Percentiles rank a stretch among this genome's conserved stretches.
Conservation (phyloP, 2,329 filamentous ascomycete species). For the Colletotrichum orchidophilum region DNA sequence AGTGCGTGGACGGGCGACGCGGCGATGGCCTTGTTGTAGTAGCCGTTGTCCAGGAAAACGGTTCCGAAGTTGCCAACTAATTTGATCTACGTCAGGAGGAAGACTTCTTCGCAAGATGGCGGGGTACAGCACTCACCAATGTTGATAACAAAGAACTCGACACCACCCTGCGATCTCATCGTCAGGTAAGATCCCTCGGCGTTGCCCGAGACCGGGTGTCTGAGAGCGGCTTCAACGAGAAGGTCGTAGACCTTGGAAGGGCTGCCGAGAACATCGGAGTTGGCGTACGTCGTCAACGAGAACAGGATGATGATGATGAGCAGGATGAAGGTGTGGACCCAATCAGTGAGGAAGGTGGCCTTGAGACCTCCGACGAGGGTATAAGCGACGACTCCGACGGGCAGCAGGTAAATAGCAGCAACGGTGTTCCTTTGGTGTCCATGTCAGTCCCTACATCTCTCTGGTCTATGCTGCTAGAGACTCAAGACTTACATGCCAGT, state of each 20-base stretch:
- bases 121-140: slow-evolving; percentile 53
- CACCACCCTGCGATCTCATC: slow-evolving; percentile 77
- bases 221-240: slow-evolving; percentile 69
- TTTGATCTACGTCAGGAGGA: slow-evolving; percentile 47
- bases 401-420: slow-evolving; percentile 85
- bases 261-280: slow-evolving; percentile 68
- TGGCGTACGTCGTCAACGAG: slow-evolving; percentile 73
- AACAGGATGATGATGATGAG: slow-evolving; percentile 83
- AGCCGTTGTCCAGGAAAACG: slow-evolving; percentile 81
- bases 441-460: not conserved
- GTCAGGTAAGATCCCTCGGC: slow-evolving; percentile 80
- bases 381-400: slow-evolving; percentile 80
- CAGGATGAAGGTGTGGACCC: slow-evolving; percentile 80
- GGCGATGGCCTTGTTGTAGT: slow-evolving; percentile 88
- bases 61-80: slow-evolving; percentile 75
- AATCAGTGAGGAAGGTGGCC: slow-evolving; percentile 81
- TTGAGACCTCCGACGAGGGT: slow-evolving; percentile 77
- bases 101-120: slow-evolving; percentile 34
- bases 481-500: slow-evolving; percentile 42
- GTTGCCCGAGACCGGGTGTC: slow-evolving; percentile 79
- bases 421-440: slow-evolving; percentile 46
- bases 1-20: slow-evolving; percentile 81
- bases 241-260: slow-evolving; percentile 74
- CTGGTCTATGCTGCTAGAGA: not conserved
- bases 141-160: slow-evolving; percentile 81